Conservation (phyloP, 2,329 filamentous ascomycete genomes). For the Grosmannia serpens region DNA sequence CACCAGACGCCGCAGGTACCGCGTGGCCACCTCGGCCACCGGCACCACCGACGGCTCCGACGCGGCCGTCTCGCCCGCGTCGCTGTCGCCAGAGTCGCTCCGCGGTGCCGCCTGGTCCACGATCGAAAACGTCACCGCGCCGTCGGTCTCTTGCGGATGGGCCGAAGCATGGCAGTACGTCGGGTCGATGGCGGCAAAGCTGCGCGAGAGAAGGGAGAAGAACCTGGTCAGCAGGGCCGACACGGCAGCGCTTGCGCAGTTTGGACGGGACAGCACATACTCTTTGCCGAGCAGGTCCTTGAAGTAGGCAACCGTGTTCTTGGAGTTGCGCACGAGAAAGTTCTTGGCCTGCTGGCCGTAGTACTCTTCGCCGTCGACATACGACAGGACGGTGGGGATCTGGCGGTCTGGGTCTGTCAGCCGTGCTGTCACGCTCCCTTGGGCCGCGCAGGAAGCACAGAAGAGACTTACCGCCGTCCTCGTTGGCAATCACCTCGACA, state of each 20-base stretch:
- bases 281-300: slow-evolving; percentile 91
- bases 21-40: slow-evolving; percentile 70
- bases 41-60: slow-evolving; percentile 52
- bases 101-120: slow-evolving; percentile 49
- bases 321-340: slow-evolving; percentile 82
- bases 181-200: slow-evolving; percentile 91
- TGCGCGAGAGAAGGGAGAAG: slow-evolving; percentile 17
- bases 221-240: not conserved
- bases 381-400: slow-evolving; percentile 89
- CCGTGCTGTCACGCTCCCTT: not conserved
- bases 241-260: not conserved
- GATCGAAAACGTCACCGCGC: slow-evolving; percentile 68
- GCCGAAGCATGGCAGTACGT: slow-evolving; percentile 89
- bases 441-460: not conserved
- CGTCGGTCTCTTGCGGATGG: slow-evolving; percentile 67
- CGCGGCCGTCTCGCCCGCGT: slow-evolving; percentile 10
- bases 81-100: slow-evolving; percentile 45
- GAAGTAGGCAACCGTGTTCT: slow-evolving; percentile 92
- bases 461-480: slow-evolving; percentile 69
- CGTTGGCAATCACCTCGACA: slow-evolving; percentile 95
- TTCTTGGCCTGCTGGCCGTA: slow-evolving; percentile 91
- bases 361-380: slow-evolving; percentile 92
- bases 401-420: slow-evolving; percentile 60
- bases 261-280: slow-evolving; percentile 34
- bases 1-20: slow-evolving; percentile 73